Base-by-base conservation (phyloP, 148 eudicot genomes). In the Simmondsia chinensis region DNA sequence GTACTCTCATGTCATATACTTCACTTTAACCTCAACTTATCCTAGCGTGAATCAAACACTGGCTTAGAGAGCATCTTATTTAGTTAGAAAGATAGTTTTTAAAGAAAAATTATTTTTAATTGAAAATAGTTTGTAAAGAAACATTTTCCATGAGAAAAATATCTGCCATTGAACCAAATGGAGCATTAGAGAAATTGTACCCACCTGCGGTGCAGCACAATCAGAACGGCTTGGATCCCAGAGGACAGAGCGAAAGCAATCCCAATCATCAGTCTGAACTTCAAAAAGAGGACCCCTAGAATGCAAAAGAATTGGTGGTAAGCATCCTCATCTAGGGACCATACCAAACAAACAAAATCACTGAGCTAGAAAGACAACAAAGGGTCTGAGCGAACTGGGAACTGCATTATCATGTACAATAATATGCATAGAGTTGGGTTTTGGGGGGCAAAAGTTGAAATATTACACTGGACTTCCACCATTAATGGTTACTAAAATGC, bases 201-300 rank as follows among this genome's bases (percentile, higher is more conserved):
- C 40, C 46, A 91, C 97, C 88, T 91, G 97, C 29, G 95, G 86
- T 31, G 70, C 95, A 39, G 95, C 79, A 73, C 97, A 91, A 63
- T 91, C 95, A 53, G 97, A 94, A 68, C 74, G 80, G 45, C 57
- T 46, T 53, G 94, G 94, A 72, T 85, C 83, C 97, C 97, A 91
- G 26, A 68, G 71, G 48, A 85, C 52, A 60, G 80, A 71, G 17
- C 70, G 51, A 59, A 91, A 91, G 70, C 97, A 91, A 53, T 91
- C 95, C 94, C 94, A 91, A 11, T 70, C 40, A 30, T 85, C 94
- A 56, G 88, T 76, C 64, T 91, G 97, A 65, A 79, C 85, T 75
- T 85, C 94, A 74, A 85, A 91, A 54, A 91, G 94, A 41, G 97
- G 97, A 55, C 95, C 97, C 73, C 97, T 91, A 75, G 16, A 39